Evolutionary conservation across 2,329 filamentous ascomycete genomes (phyloP).

Genomic region (Aspergillus aculeatinus): DNA sequence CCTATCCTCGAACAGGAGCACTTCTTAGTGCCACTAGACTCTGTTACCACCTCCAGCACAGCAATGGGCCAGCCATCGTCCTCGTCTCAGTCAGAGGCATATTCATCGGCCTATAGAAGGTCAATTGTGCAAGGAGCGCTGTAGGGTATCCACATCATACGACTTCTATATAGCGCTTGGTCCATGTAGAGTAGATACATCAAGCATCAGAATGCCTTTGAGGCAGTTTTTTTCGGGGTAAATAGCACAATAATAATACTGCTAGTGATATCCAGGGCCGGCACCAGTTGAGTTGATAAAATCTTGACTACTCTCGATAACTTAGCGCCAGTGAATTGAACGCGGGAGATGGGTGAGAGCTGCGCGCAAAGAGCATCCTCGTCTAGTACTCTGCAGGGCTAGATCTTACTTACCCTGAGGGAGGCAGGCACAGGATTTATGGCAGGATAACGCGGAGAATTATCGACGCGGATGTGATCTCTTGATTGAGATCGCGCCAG

Average conservation of each 20-base stretch:
- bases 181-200: neutral
- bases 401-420: neutral
- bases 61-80: slow-evolving; percentile 5
- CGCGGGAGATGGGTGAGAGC: neutral
- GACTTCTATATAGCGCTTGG: neutral
- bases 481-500: slow-evolving; percentile 1
- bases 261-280: too few relatives aligned
- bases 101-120: slow-evolving; percentile 6
- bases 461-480: slow-evolving; percentile 1
- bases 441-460: slow-evolving; percentile 4
- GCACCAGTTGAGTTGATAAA: neutral
- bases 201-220: neutral
- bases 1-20: slow-evolving; percentile 6
- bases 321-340: neutral
- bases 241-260: too few relatives aligned
- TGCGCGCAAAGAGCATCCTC: neutral
- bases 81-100: slow-evolving; percentile 4
- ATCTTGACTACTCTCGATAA: neutral
- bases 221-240: neutral
- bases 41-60: neutral
- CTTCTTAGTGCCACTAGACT: slow-evolving; percentile 6
- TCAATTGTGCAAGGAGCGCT: slow-evolving; percentile 9
- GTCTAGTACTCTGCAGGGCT: neutral
- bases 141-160: slow-evolving; percentile 10
- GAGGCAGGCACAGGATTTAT: neutral